phyloP scores from a whole-genome alignment of 176 grass and related monocot species.

The Oryza meridionalis region DNA sequence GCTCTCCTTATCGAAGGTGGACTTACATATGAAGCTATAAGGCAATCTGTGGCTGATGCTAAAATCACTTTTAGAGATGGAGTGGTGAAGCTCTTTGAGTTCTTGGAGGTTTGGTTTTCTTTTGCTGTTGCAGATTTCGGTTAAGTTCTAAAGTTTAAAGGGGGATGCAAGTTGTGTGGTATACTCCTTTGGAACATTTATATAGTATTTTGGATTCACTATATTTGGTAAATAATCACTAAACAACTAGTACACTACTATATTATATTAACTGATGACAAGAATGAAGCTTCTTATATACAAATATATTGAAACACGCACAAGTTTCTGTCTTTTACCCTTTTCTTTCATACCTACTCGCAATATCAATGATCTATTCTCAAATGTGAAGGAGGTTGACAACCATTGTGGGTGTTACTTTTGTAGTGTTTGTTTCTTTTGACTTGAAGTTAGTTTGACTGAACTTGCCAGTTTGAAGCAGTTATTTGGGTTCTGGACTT shows the following conservation, averaged over 20 bases:
- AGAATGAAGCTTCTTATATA: neutral
- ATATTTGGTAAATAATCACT: neutral
- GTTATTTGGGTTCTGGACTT: conserved; percentile 11
- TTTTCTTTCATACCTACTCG: conserved; percentile 12
- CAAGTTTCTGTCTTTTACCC: neutral
- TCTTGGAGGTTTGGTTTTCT: conserved; percentile 72
- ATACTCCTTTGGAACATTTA: neutral
- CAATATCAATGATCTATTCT: neutral
- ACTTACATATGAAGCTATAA: conserved; percentile 79
- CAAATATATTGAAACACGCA: neutral
- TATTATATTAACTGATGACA: conserved; percentile 12
- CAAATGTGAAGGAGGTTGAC: neutral
- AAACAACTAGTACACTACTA: neutral
- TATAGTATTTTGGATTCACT: neutral
- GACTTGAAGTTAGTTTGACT: conserved; percentile 12
- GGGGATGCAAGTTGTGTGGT: no score
- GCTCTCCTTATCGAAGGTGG: conserved; percentile 89
- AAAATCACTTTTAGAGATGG: conserved; percentile 91
- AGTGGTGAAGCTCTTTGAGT: conserved; percentile 81
- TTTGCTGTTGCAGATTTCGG: conserved; percentile 14
- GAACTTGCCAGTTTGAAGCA: conserved; percentile 1
- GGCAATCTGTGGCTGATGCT: conserved; percentile 80
- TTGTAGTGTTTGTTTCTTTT: conserved; percentile 6
- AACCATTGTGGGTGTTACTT: neutral
- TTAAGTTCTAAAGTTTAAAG: neutral